Evolutionary conservation across 768 basidiomycete species (phyloP).

Genomic region (Hortiboletus flavorubellus): DNA sequence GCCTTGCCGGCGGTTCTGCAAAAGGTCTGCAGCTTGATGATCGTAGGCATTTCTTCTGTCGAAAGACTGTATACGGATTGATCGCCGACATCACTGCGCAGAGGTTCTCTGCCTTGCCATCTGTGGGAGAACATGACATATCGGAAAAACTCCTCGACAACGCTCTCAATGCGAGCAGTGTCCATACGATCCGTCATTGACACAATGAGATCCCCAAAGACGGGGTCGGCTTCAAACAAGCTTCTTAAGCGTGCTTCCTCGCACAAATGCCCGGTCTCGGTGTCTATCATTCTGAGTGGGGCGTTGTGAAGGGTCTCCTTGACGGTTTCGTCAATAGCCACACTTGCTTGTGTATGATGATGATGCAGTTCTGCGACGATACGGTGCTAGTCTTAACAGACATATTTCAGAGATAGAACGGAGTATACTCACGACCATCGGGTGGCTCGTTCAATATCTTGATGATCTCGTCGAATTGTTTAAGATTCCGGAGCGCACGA

Average conservation of each 20-base stretch:
- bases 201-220: background rate
- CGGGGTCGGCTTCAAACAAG: background rate
- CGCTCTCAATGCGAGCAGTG: background rate
- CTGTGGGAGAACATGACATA: slow-evolving; percentile 16
- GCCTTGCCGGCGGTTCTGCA: background rate
- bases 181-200: background rate
- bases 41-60: background rate
- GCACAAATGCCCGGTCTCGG: slow-evolving; percentile 5
- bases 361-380: background rate
- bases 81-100: background rate
- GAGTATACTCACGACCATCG: background rate
- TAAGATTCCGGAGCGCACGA: slow-evolving; percentile 2
- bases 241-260: background rate
- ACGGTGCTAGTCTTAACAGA: background rate
- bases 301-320: background rate
- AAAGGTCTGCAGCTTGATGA: slow-evolving; percentile 1
- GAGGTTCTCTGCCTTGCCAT: slow-evolving; percentile 11
- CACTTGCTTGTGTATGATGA: background rate
- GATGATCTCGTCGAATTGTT: background rate
- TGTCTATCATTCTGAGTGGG: slow-evolving; percentile 12
- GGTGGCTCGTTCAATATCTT: background rate
- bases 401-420: background rate
- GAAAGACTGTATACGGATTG: slow-evolving; percentile 3
- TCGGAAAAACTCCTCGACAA: slow-evolving; percentile 3
- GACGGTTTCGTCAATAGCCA: background rate